phyloP scores from a whole-genome alignment of 352 stramenopile genomes.

The Globisporangium barbulae region DNA sequence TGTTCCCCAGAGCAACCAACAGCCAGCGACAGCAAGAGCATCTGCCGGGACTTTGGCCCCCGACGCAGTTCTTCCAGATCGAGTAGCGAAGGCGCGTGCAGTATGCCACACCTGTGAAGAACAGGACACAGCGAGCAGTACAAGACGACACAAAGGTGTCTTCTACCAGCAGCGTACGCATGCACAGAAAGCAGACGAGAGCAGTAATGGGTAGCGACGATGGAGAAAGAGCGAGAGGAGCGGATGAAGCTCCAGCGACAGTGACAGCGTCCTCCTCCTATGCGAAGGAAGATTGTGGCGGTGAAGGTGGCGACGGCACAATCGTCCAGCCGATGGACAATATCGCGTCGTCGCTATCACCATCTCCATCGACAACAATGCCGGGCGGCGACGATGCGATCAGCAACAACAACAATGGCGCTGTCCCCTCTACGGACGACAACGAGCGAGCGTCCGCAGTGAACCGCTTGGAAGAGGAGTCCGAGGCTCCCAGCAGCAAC shows the following conservation, averaged over 20 bases:
- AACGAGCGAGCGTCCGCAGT: neutral
- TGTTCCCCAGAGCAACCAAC: neutral
- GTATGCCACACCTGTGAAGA: slow-evolving; percentile 5
- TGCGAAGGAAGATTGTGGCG: neutral
- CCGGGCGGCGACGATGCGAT: neutral
- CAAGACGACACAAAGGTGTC: neutral
- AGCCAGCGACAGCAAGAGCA: neutral
- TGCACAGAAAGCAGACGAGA: neutral
- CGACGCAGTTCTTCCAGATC: neutral
- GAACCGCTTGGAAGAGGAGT: neutral
- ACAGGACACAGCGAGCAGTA: neutral
- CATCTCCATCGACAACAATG: neutral
- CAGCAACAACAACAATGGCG: slow-evolving; percentile 4
- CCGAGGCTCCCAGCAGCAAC: neutral
- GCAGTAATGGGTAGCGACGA: neutral
- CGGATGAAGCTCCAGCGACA: neutral
- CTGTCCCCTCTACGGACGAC: neutral
- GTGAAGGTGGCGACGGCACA: neutral
- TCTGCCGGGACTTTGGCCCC: neutral
- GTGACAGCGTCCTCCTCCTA: neutral
- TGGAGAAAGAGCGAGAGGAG: neutral
- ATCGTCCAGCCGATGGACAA: neutral
- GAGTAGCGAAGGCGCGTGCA: neutral
- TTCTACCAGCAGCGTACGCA: neutral
- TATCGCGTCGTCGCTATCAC: neutral